These are phyloP conservation scores for Lanzia echinophila DNA, from an alignment of 2,329 filamentous ascomycete species.

Conservation along the genomic window DNA sequence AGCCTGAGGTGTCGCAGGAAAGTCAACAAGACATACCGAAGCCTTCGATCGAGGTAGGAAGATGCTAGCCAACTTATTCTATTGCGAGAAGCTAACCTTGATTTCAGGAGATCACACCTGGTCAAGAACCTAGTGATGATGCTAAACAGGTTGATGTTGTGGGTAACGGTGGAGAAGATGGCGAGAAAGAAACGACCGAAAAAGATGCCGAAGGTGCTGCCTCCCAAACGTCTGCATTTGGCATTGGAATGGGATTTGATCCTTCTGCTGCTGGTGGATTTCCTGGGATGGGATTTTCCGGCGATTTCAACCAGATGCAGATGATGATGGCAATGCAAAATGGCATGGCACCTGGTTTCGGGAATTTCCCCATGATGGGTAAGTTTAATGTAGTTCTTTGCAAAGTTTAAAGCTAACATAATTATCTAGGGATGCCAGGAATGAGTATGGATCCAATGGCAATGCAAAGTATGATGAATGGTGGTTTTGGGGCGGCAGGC, in stretches of 20 bases:
- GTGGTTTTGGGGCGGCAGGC: conserved; percentile 64
- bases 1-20: conserved; percentile 15
- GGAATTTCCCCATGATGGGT: conserved; percentile 80
- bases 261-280: conserved; percentile 30
- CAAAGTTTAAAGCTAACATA: background rate
- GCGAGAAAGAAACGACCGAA: conserved; percentile 9
- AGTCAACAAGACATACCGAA: conserved; percentile 33
- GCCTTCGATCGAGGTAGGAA: conserved; percentile 33
- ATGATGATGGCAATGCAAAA: conserved; percentile 74
- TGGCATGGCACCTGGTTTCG: conserved; percentile 52
- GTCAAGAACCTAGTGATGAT: conserved; percentile 27
- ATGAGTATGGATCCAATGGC: conserved; percentile 80
- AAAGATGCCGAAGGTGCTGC: conserved; percentile 13
- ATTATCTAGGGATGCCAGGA: conserved; percentile 51
- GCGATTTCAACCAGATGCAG: conserved; percentile 69
- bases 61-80: background rate
- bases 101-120: conserved; percentile 28
- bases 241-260: conserved; percentile 38
- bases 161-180: conserved; percentile 11
- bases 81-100: conserved; percentile 14
- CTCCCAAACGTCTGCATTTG: conserved; percentile 17
- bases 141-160: conserved; percentile 15
- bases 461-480: conserved; percentile 74
- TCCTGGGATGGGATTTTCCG: conserved; percentile 42
- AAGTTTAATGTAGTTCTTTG: conserved; percentile 36